Base-by-base conservation (phyloP, 2,329 filamentous ascomycete genomes). In the Sarocladiaceae sp. region DNA sequence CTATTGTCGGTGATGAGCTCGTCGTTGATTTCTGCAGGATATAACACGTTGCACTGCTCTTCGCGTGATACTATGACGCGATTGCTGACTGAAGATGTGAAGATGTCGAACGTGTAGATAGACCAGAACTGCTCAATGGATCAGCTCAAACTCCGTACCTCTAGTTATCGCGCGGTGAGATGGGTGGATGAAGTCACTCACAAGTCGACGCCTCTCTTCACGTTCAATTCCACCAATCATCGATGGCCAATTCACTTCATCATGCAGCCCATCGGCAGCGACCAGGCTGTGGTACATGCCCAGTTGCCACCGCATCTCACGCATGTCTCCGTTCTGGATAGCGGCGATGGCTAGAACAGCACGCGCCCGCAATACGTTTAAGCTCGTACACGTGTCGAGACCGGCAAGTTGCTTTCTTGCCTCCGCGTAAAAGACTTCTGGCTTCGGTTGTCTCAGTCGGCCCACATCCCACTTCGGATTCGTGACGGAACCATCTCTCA, bases 31-130 rank as follows among this genome's bases (percentile, higher is more conserved):
- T 60, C 59, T 5, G 48, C 46, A 10, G 60, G 59, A 39, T 64
- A 61, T n/a, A 53, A 48, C 7, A 64, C 60, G 17, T 57, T 58
- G 5, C 54, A 58, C 29, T 59, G 61, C 31, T 58, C 54, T 50
- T 62, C 60, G n/a, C 55, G 55, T 23, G 52, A 59, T 28, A 57
- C 56, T 3, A 62, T 52, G 13, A 59, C 52, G 33, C 59, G 59
- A 11, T 57, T 72, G 72, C 76, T 81, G 7, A 82, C 75, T 35
- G 79, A 72, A 3, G 75, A 72, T 0, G 74, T 70, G 60, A 76
- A 80, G 3, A 83, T 70, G 52, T 83, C 79, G 2, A 82, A 63
- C 8, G 74, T 78, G 58, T 82, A 83, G 52, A 78, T 79, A 33
- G 77, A 77, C 79, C 79, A 83, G 57, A 75, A 76, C 29, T 33